Base-by-base conservation (phyloP, 352 stramenopile species). In the Halophytophthora polymorphica region DNA sequence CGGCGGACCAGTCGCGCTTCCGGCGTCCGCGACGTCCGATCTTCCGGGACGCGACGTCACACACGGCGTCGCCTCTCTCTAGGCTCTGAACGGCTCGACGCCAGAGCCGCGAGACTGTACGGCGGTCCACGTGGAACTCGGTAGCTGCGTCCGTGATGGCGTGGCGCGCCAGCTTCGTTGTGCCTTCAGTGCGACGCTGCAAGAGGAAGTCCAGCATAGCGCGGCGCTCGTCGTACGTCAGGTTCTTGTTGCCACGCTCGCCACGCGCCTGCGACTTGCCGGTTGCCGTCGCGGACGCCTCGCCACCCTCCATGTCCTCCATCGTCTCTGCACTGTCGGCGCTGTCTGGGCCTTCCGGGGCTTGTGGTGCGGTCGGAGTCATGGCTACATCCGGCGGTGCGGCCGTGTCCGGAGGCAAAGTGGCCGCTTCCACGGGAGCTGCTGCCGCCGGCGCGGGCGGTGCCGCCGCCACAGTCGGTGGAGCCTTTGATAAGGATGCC, bases 171-270 rank as follows among this genome's bases (percentile, higher is more conserved):
- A 77, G 60, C 44, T 77, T 76, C 10, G 51, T 59, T 42, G 52
- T 63, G 52, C 45, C 56, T 38, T 77, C 63, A 2, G 64, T 41
- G 33, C 67, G 63, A 35, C 67, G 35, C 42, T 63, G 58, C 29
- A 77, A 25, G 10, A 77, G 63, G 45, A 77, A 77, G 29, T 77
- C 67, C 2, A 77, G 67, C 67, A 77, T 77, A 28, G 58, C 42
- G 25, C 63, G 63, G 28, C 67, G 67, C 55, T 77, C 67, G 6
- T 72, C 63, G 43, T 71, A 71, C 25, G 63, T 73, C 41, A 77
- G 64, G 42, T 77, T 77, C 33, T 61, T 68, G 45, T 64, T 73
- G 10, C 67, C 67, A 8, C 67, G 67, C 37, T 73, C 67, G 14
- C 60, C 57, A 45, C 64, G 67, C 2, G 50, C 51, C 25, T 31